Evolutionary conservation across 2,329 filamentous ascomycete genomes (phyloP).

Genomic region (Xylaria sp.): DNA sequence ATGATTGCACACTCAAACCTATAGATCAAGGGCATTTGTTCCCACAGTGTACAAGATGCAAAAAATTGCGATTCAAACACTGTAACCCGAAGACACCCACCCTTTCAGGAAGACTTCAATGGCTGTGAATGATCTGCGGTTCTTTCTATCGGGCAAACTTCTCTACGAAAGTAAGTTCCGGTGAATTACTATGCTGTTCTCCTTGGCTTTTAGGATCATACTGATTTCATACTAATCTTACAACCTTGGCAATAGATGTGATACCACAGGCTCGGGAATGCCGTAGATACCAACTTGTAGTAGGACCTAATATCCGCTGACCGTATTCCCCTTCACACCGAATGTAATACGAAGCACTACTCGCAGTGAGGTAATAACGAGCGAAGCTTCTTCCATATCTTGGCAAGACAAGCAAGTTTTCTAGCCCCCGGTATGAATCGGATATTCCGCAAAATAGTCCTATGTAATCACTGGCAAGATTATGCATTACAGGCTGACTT

Average conservation of each 20-base stretch:
- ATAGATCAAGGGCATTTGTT: not conserved
- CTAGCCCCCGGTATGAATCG: not conserved
- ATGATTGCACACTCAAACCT: not conserved
- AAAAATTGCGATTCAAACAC: not conserved
- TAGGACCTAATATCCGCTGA: not conserved
- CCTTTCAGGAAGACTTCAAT: too few relatives aligned
- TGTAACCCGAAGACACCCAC: not conserved
- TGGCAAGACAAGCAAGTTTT: not conserved
- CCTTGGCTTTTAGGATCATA: not conserved
- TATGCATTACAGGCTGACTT: constrained; percentile 1
- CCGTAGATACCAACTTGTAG: not conserved
- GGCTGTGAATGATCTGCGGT: not conserved
- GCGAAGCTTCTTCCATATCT: not conserved
- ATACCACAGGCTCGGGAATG: not conserved
- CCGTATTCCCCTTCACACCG: not conserved
- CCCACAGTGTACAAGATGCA: too few relatives aligned
- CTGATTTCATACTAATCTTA: not conserved
- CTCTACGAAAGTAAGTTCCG: not conserved
- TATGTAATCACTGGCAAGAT: not conserved
- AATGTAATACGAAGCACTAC: not conserved
- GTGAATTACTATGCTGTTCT: not conserved
- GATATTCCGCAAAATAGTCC: not conserved
- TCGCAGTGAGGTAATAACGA: not conserved
- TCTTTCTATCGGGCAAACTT: not conserved
- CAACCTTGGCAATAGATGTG: not conserved